Conservation (phyloP, 345 rosid species). For the Camelina laxa region DNA sequence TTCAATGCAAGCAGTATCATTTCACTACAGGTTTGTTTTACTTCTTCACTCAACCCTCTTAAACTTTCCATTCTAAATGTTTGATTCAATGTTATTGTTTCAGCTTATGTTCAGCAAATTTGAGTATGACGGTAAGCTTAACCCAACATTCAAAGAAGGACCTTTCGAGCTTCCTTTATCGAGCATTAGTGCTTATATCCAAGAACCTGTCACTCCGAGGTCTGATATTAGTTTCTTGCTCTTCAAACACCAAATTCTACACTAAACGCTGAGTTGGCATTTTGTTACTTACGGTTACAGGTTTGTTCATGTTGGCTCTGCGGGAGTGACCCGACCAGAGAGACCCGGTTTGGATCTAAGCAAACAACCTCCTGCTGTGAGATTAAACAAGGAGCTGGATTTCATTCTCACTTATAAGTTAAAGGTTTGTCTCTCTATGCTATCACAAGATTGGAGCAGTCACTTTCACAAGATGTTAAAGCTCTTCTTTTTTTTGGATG, state of each 20-base stretch:
- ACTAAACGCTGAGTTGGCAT: background rate
- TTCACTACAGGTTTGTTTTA: constrained; percentile 71
- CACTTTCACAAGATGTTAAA: constrained; percentile 1
- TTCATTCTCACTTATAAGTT: constrained; percentile 86
- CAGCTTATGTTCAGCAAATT: constrained; percentile 99
- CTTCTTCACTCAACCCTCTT: background rate
- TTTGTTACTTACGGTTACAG: constrained; percentile 42
- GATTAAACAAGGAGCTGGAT: constrained; percentile 93
- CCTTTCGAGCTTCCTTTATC: constrained; percentile 84
- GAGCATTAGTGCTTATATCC: constrained; percentile 60
- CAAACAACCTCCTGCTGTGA: constrained; percentile 96
- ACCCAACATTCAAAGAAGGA: constrained; percentile 87
- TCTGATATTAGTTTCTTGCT: constrained; percentile 22
- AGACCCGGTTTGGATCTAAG: constrained; percentile 93
- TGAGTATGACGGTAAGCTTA: constrained; percentile 91
- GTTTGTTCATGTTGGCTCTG: constrained; percentile 93
- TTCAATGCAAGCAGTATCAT: constrained; percentile 69
- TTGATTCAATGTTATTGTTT: constrained; percentile 17
- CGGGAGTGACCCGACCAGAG: constrained; percentile 95
- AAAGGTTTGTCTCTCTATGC: constrained; percentile 56
- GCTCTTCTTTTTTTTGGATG: background rate
- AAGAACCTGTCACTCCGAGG: constrained; percentile 91
- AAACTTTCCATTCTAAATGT: background rate
- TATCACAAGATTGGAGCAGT: background rate
- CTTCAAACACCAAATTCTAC: background rate